Conservation (phyloP, 2,329 filamentous ascomycete species). For the Nothophoma quercina region DNA sequence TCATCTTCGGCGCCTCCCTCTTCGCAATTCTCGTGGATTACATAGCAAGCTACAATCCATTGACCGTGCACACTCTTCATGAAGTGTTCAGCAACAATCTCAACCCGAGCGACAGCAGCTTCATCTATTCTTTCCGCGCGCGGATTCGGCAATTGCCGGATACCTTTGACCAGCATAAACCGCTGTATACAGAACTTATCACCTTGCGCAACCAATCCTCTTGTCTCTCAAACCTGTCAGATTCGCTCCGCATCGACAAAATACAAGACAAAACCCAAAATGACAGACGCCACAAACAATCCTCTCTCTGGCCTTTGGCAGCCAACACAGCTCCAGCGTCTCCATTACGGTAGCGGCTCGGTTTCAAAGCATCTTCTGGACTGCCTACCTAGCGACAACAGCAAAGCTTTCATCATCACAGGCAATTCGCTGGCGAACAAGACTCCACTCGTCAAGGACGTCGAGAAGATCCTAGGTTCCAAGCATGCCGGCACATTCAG, state of each 20-base stretch:
- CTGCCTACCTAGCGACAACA: constrained; percentile 53
- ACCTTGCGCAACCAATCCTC: background rate
- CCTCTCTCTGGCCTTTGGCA: constrained; percentile 61
- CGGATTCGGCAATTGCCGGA: constrained; percentile 13
- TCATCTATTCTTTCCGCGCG: constrained; percentile 8
- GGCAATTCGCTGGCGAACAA: constrained; percentile 62
- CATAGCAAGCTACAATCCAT: background rate
- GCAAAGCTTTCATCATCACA: constrained; percentile 66
- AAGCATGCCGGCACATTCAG: constrained; percentile 63
- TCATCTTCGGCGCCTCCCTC: background rate
- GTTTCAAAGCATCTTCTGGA: constrained; percentile 58
- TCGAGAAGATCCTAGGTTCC: constrained; percentile 58
- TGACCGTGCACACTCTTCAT: background rate
- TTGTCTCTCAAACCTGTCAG: background rate
- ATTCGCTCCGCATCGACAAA: constrained; percentile 16
- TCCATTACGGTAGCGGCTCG: constrained; percentile 59
- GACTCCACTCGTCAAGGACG: constrained; percentile 59
- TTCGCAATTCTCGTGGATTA: background rate
- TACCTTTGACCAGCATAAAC: constrained; percentile 4
- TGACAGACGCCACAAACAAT: constrained; percentile 54
- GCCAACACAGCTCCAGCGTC: constrained; percentile 57
- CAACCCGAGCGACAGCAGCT: background rate
- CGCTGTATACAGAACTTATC: background rate
- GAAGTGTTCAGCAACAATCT: background rate
- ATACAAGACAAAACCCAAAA: constrained; percentile 32